These are phyloP conservation scores for Lactarius psammicola DNA, from an alignment of 768 basidiomycete genomes.

Conservation along the genomic window DNA sequence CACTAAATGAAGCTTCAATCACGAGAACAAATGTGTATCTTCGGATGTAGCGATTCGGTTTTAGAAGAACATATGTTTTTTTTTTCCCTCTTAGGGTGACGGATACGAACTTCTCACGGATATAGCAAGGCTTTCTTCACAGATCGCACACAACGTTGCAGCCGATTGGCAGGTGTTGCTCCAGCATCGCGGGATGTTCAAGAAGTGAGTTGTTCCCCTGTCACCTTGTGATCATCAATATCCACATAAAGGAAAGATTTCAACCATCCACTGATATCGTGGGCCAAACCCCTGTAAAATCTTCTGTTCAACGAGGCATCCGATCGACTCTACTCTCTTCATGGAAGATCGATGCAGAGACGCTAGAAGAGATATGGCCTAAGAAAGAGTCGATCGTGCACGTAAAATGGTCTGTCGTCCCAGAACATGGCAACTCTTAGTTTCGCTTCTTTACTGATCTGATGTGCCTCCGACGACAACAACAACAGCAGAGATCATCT, in stretches of 20 bases:
- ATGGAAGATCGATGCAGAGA: slow-evolving; percentile 76
- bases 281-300: slow-evolving; percentile 87
- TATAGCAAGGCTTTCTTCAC: neutral
- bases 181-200: slow-evolving; percentile 54
- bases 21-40: slow-evolving; percentile 30
- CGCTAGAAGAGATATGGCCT: slow-evolving; percentile 91
- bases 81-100: neutral
- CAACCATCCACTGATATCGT: slow-evolving; percentile 76
- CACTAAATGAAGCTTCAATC: slow-evolving; percentile 23
- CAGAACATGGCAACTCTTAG: neutral
- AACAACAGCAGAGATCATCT: slow-evolving; percentile 86
- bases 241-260: slow-evolving; percentile 48
- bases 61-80: slow-evolving; percentile 9
- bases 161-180: neutral
- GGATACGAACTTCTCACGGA: slow-evolving; percentile 2
- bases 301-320: slow-evolving; percentile 89
- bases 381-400: slow-evolving; percentile 95
- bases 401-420: slow-evolving; percentile 86
- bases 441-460: slow-evolving; percentile 21
- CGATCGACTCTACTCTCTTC: slow-evolving; percentile 76
- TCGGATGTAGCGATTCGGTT: slow-evolving; percentile 27
- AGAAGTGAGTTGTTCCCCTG: slow-evolving; percentile 52
- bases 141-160: slow-evolving; percentile 9
- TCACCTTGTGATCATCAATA: slow-evolving; percentile 1
- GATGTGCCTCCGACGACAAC: slow-evolving; percentile 19